Evolutionary conservation across 2,329 filamentous ascomycete species (phyloP).

Genomic region (Coniochaeta hoffmannii): DNA sequence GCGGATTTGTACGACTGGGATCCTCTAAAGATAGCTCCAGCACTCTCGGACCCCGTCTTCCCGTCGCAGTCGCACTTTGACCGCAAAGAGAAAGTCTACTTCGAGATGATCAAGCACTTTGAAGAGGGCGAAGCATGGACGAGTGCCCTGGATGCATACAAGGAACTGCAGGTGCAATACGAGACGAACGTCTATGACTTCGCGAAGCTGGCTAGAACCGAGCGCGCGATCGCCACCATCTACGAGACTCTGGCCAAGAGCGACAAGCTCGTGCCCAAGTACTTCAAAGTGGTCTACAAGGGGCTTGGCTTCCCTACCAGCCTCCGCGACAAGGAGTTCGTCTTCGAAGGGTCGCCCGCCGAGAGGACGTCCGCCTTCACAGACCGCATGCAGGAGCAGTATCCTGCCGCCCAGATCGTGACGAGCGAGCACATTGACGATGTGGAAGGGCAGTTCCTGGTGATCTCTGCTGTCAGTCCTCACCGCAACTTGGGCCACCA

Average conservation of each 20-base stretch:
- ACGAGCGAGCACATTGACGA: constrained; percentile 64
- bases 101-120: constrained; percentile 90
- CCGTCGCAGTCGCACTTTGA: constrained; percentile 84
- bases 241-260: constrained; percentile 84
- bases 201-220: constrained; percentile 78
- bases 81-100: constrained; percentile 85
- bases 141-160: constrained; percentile 78
- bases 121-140: constrained; percentile 94
- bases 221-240: constrained; percentile 85
- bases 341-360: constrained; percentile 74
- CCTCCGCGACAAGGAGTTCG: constrained; percentile 82
- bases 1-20: constrained; percentile 94
- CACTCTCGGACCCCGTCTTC: constrained; percentile 67
- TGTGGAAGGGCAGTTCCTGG: constrained; percentile 83
- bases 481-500: constrained; percentile 77
- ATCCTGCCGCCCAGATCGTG: constrained; percentile 77
- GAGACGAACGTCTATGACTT: constrained; percentile 88
- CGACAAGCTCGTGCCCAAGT: constrained; percentile 70
- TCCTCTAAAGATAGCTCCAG: constrained; percentile 55
- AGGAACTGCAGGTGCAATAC: constrained; percentile 86
- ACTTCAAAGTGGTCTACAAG: constrained; percentile 86
- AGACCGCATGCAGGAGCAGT: constrained; percentile 85
- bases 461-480: constrained; percentile 72
- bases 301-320: constrained; percentile 79
- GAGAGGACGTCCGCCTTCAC: constrained; percentile 78